Percentiles rank a stretch among this genome's conserved stretches.
Evolutionary conservation across 1,284 basidiomycete genomes (phyloP).

Genomic region (Inonotus hispidus): DNA sequence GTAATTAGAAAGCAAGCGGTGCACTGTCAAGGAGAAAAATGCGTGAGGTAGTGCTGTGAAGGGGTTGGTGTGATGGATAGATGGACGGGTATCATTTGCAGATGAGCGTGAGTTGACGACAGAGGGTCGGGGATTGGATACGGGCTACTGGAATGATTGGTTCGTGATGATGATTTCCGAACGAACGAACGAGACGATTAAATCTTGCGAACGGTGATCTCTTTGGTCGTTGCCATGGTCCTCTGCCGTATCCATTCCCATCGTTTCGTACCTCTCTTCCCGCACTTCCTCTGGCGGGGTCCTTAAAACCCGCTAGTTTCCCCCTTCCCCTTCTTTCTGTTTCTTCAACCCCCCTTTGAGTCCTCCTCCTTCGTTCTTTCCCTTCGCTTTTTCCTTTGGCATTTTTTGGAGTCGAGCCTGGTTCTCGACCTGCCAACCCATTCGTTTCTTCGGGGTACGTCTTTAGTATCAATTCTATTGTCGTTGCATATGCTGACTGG

Average conservation of each 20-base stretch:
- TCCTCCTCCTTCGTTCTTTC: slow-evolving; percentile 34
- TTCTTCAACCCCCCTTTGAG: slow-evolving; percentile 28
- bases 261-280: too few relatives aligned
- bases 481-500: slow-evolving; percentile 9
- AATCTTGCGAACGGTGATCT: neutral
- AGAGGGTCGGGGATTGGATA: neutral
- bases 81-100: neutral
- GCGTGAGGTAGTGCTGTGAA: neutral
- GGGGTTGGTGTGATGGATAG: neutral
- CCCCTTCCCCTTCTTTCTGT: slow-evolving; percentile 23
- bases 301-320: slow-evolving; percentile 11
- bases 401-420: slow-evolving; percentile 48
- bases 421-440: slow-evolving; percentile 47
- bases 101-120: neutral
- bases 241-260: neutral
- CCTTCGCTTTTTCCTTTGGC: slow-evolving; percentile 27
- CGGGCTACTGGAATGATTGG: neutral
- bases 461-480: neutral
- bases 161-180: neutral
- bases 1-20: neutral
- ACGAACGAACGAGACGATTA: too few relatives aligned
- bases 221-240: slow-evolving; percentile 27
- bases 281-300: too few relatives aligned
- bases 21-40: neutral
- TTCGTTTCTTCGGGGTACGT: slow-evolving; percentile 51